Percentiles rank a stretch among this genome's conserved stretches.
These are phyloP conservation scores for Pisolithus orientalis DNA, from an alignment of 768 basidiomycete genomes.

Conservation along the genomic window DNA sequence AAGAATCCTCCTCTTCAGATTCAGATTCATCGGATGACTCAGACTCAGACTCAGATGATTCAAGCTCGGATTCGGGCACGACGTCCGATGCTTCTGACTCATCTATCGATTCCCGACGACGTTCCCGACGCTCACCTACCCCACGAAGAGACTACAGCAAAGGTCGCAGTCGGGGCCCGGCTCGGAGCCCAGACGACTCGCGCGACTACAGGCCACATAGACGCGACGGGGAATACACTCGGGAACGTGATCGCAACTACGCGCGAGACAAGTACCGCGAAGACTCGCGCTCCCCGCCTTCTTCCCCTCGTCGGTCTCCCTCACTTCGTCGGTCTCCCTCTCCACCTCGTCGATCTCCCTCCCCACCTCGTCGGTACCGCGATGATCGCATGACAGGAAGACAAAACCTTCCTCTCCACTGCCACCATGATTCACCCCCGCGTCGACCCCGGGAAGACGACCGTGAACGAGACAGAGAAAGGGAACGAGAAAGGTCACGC, in stretches of 20 bases:
- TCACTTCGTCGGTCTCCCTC: slow-evolving; percentile 9
- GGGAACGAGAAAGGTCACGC: slow-evolving; percentile 10
- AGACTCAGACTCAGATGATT: slow-evolving; percentile 32
- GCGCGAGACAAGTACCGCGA: too few relatives aligned
- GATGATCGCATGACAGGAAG: slow-evolving; percentile 17
- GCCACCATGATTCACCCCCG: slow-evolving; percentile 15
- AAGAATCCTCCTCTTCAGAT: slow-evolving; percentile 43
- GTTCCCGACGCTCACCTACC: slow-evolving; percentile 24
- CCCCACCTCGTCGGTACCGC: slow-evolving; percentile 22
- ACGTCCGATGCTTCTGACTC: slow-evolving; percentile 30
- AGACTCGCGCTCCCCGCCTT: too few relatives aligned
- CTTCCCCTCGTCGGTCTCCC: too few relatives aligned
- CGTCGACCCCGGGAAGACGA: slow-evolving; percentile 17
- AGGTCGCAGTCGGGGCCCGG: slow-evolving; percentile 14
- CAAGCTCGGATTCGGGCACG: slow-evolving; percentile 34
- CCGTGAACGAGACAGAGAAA: slow-evolving; percentile 3
- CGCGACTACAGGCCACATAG: slow-evolving; percentile 6
- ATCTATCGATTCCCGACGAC: slow-evolving; percentile 29
- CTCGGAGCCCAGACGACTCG: slow-evolving; percentile 27
- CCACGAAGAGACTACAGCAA: slow-evolving; percentile 26
- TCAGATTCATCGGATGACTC: slow-evolving; percentile 23
- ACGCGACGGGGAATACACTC: too few relatives aligned
- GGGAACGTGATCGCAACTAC: too few relatives aligned
- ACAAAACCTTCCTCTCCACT: background rate
- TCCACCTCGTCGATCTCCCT: slow-evolving; percentile 17